phyloP scores from a whole-genome alignment of 2,329 filamentous ascomycete species.

The Diaporthe eres region DNA sequence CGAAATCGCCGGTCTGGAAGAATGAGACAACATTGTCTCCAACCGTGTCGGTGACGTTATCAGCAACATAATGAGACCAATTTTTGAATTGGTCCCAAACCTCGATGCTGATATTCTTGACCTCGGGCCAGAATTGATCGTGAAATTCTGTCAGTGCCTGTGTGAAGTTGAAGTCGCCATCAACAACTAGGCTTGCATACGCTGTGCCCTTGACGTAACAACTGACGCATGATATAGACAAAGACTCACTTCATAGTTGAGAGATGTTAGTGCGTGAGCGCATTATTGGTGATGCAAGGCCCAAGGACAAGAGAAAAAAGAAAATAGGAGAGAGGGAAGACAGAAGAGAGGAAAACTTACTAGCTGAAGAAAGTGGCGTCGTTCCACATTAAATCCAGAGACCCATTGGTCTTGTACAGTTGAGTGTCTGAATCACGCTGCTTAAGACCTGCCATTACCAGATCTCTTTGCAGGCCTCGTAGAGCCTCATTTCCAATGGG shows the following conservation, averaged over 20 bases:
- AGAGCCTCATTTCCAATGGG: constrained; percentile 44
- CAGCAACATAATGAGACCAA: constrained; percentile 51
- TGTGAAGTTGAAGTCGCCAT: constrained; percentile 57
- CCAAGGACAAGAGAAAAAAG: too few species aligned
- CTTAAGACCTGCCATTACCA: constrained; percentile 40
- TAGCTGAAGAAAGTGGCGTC: constrained; percentile 54
- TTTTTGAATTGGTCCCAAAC: constrained; percentile 31
- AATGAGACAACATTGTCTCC: constrained; percentile 46
- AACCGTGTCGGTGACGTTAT: constrained; percentile 47
- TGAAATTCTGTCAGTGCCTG: constrained; percentile 52
- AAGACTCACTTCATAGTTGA: constrained; percentile 17
- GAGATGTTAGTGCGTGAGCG: neutral
- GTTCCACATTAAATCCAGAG: constrained; percentile 57
- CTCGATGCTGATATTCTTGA: constrained; percentile 51
- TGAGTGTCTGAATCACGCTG: constrained; percentile 43
- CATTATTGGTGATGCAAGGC: neutral
- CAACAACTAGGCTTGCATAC: constrained; percentile 58
- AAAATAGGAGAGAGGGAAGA: neutral
- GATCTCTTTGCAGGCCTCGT: constrained; percentile 45
- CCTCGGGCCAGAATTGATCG: constrained; percentile 49
- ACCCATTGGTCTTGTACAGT: constrained; percentile 49
- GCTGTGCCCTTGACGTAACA: constrained; percentile 66
- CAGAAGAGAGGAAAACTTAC: constrained; percentile 42
- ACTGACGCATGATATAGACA: constrained; percentile 61
- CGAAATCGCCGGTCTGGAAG: constrained; percentile 45